phyloP scores from a whole-genome alignment of 768 basidiomycete genomes.

The Xerocomus spinulosus region DNA sequence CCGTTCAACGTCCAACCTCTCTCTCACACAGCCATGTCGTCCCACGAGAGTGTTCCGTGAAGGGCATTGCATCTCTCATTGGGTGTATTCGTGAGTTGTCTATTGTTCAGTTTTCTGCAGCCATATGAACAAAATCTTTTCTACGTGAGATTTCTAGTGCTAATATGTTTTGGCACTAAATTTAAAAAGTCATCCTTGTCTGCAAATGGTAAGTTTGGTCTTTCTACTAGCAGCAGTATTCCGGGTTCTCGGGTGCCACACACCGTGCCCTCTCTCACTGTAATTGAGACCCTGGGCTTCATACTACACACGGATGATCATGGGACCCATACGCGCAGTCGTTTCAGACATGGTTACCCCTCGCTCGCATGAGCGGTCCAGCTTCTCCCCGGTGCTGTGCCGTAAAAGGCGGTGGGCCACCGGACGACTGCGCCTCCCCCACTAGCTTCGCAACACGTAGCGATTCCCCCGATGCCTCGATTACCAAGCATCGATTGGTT shows the following conservation, averaged over 20 bases:
- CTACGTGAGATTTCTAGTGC: not conserved
- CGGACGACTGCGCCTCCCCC: constrained; percentile 17
- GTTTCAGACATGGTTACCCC: not conserved
- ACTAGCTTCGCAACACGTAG: not conserved
- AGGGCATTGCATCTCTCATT: too few relatives aligned
- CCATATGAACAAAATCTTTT: constrained; percentile 12
- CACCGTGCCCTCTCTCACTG: not conserved
- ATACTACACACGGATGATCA: not conserved
- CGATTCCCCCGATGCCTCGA: not conserved
- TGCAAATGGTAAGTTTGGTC: constrained; percentile 23
- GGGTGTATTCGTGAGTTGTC: constrained; percentile 1
- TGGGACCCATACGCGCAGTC: not conserved
- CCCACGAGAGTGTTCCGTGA: too few relatives aligned
- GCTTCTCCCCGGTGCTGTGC: constrained; percentile 18
- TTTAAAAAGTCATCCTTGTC: constrained; percentile 6
- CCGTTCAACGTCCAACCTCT: too few relatives aligned
- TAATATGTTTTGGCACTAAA: constrained; percentile 5
- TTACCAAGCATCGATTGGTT: not conserved
- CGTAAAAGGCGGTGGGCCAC: constrained; percentile 19
- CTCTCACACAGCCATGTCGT: too few relatives aligned
- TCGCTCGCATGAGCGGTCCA: not conserved
- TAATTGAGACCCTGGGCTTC: not conserved
- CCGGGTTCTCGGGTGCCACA: too few relatives aligned
- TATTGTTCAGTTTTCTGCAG: not conserved
- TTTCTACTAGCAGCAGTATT: constrained; percentile 9